Evolutionary conservation across 2,329 filamentous ascomycete genomes (phyloP).

Genomic region (Chrysoporthe deuterocubensis): DNA sequence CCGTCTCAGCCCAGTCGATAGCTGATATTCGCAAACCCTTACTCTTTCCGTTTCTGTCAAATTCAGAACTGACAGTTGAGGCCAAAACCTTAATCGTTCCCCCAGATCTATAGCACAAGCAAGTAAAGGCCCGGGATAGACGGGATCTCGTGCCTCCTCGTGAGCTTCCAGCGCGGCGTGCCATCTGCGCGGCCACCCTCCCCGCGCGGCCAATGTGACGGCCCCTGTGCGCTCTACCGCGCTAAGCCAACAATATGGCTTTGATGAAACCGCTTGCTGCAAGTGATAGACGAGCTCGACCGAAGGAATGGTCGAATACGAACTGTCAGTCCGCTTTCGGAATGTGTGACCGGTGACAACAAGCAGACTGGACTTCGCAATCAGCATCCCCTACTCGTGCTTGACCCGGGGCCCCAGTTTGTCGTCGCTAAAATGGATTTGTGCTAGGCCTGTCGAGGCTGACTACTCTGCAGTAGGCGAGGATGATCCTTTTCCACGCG

Average conservation of each 20-base stretch:
- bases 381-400: slow-evolving; percentile 3
- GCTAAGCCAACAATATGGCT: slow-evolving; percentile 4
- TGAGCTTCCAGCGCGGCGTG: background rate
- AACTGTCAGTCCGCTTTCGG: background rate
- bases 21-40: background rate
- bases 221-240: background rate
- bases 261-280: slow-evolving; percentile 10
- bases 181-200: background rate
- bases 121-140: background rate
- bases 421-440: background rate
- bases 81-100: background rate
- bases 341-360: background rate
- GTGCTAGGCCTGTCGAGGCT: background rate
- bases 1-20: background rate
- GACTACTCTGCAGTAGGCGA: background rate
- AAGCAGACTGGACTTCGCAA: background rate
- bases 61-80: background rate
- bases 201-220: background rate
- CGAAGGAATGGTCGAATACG: slow-evolving; percentile 15
- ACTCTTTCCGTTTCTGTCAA: background rate
- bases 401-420: background rate
- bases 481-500: background rate
- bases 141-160: background rate
- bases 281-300: background rate
- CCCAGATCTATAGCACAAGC: slow-evolving; percentile 12